Percentiles rank a stretch among this genome's conserved stretches.
phyloP scores from a whole-genome alignment of 352 stramenopile genomes.

The Globisporangium orthogonon region DNA sequence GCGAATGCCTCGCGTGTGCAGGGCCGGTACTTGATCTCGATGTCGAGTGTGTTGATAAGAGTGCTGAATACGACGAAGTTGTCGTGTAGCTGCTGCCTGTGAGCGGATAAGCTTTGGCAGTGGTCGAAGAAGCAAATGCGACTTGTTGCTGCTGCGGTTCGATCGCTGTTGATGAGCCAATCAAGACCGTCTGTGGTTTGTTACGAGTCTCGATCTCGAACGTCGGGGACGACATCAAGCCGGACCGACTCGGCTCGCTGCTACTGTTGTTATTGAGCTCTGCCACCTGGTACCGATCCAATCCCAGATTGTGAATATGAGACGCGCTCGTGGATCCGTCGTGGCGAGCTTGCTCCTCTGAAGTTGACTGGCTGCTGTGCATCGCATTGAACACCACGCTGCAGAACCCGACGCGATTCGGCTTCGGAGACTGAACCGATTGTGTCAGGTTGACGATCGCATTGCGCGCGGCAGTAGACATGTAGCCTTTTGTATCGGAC shows the following conservation, averaged over 20 bases:
- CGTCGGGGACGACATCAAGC: background rate
- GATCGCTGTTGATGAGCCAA: background rate
- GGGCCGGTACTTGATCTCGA: background rate
- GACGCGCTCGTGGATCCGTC: background rate
- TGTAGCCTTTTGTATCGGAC: background rate
- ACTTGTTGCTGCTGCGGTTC: conserved; percentile 4
- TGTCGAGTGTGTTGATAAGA: background rate
- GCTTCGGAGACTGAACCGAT: background rate
- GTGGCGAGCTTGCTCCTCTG: background rate
- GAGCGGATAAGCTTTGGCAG: background rate
- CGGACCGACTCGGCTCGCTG: background rate
- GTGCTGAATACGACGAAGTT: background rate
- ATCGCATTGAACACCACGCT: conserved; percentile 12
- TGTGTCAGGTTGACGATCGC: conserved; percentile 9
- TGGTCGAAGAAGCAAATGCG: background rate
- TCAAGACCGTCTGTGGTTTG: background rate
- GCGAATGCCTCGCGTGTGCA: background rate
- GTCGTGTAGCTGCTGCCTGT: conserved; percentile 2
- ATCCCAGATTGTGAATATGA: background rate
- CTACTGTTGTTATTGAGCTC: conserved; percentile 5
- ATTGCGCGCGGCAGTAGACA: conserved; percentile 2
- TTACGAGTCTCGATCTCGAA: background rate
- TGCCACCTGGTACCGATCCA: background rate
- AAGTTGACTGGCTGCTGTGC: background rate
- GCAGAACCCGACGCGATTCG: background rate